Conservation (phyloP, 208 protist species). For the Trypanosoma brucei region DNA sequence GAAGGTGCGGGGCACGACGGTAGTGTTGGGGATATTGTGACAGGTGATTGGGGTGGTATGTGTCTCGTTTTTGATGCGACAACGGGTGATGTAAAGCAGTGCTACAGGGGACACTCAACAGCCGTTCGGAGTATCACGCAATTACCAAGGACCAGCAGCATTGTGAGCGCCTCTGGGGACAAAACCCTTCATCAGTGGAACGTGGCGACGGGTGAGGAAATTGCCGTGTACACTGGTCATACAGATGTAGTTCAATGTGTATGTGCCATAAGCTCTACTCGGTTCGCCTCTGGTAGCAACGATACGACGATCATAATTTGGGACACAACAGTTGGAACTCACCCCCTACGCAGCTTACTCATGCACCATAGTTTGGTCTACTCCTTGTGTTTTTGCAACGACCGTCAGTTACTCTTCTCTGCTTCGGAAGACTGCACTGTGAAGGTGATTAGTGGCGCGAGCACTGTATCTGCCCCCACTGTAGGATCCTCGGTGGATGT, state of each 20-base stretch:
- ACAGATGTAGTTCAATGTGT: slow-evolving; percentile 67
- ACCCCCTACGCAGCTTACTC: slow-evolving; percentile 21
- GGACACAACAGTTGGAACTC: slow-evolving; percentile 10
- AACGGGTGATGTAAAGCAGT: slow-evolving; percentile 42
- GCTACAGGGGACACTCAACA: slow-evolving; percentile 50
- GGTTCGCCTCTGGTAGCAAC: slow-evolving; percentile 64
- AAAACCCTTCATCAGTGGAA: slow-evolving; percentile 82
- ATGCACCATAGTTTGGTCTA: slow-evolving; percentile 76
- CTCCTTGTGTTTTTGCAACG: slow-evolving; percentile 41
- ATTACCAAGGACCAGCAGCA: slow-evolving; percentile 34
- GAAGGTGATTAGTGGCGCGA: slow-evolving; percentile 52
- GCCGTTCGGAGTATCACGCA: slow-evolving; percentile 63
- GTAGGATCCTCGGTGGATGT: not conserved
- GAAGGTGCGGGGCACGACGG: slow-evolving; percentile 10
- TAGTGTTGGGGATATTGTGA: slow-evolving; percentile 53
- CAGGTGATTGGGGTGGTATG: slow-evolving; percentile 64
- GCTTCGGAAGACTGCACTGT: slow-evolving; percentile 85
- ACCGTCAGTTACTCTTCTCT: slow-evolving; percentile 59
- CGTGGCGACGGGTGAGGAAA: slow-evolving; percentile 33
- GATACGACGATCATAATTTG: slow-evolving; percentile 61
- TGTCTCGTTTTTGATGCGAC: slow-evolving; percentile 59
- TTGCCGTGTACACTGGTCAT: slow-evolving; percentile 47
- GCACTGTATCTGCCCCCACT: not conserved
- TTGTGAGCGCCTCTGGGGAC: slow-evolving; percentile 73
- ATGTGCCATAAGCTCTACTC: slow-evolving; percentile 35